A percentile compares a stretch with the other conserved stretches of the same genome.
These are phyloP conservation scores for Kluyveromyces marxianus DNA, from an alignment of 1,139 yeast genomes.

Conservation along the genomic window DNA sequence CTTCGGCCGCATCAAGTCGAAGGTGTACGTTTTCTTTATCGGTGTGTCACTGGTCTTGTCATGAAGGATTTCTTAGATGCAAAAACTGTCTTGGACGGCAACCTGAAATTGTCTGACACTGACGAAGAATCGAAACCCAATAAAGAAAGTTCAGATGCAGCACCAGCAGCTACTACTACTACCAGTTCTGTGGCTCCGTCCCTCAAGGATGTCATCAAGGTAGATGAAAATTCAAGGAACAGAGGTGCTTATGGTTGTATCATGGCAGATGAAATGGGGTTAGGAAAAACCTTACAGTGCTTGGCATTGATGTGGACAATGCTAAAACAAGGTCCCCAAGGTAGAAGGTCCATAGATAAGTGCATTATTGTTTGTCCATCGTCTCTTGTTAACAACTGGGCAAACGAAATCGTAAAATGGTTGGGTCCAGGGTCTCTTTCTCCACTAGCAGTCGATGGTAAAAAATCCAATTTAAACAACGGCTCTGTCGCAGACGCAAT, in stretches of 20 bases:
- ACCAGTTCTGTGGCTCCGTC: background rate
- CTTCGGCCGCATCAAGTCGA: constrained; percentile 95
- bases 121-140: constrained; percentile 2
- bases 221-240: constrained; percentile 33
- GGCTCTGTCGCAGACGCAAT: constrained; percentile 59
- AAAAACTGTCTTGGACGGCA: constrained; percentile 13
- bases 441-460: constrained; percentile 90
- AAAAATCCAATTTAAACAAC: constrained; percentile 32
- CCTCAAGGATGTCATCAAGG: constrained; percentile 1
- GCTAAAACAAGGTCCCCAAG: constrained; percentile 83
- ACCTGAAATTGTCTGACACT: background rate
- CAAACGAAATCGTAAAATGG: constrained; percentile 94
- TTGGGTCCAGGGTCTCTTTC: constrained; percentile 84
- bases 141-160: background rate
- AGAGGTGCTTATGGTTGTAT: constrained; percentile 90
- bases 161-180: background rate
- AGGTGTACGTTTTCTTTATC: constrained; percentile 83
- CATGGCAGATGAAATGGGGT: constrained; percentile 99
- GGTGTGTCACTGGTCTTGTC: constrained; percentile 84
- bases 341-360: constrained; percentile 75
- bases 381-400: constrained; percentile 93
- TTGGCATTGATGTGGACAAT: constrained; percentile 91
- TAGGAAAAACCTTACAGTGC: constrained; percentile 94
- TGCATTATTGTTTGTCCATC: constrained; percentile 96
- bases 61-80: constrained; percentile 31